Percentiles rank a stretch among this genome's conserved stretches.
Evolutionary conservation across 805 yeast species (phyloP).

Genomic region (Saccharomycopsis schoenii): DNA sequence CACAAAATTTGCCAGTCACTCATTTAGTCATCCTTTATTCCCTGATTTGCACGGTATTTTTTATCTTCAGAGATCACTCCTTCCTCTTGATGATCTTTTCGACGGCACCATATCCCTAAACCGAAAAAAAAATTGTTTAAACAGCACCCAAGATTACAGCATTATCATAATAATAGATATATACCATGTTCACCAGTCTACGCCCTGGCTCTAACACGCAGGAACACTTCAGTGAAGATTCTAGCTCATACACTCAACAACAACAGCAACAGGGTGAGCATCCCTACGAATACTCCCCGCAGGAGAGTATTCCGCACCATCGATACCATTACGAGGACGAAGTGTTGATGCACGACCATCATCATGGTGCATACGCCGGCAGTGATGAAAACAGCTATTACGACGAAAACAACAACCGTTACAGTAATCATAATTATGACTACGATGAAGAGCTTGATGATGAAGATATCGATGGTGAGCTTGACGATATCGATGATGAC

Average conservation of each 20-base stretch:
- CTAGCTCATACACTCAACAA: background rate
- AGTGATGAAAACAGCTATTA: background rate
- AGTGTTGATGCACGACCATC: conserved; percentile 1
- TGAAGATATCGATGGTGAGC: conserved; percentile 30
- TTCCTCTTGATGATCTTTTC: too few species aligned
- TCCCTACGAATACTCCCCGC: background rate
- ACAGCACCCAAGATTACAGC: too few species aligned
- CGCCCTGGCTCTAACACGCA: background rate
- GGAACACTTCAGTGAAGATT: background rate
- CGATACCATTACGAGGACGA: background rate
- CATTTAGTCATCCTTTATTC: too few species aligned
- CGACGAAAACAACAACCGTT: background rate
- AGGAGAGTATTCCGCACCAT: background rate
- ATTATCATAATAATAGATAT: too few species aligned
- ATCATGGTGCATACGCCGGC: background rate
- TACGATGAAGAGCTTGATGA: conserved; percentile 26
- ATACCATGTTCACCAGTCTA: background rate
- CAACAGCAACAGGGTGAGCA: background rate
- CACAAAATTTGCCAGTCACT: too few species aligned
- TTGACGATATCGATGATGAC: conserved; percentile 28
- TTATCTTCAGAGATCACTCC: too few species aligned
- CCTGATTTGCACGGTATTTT: too few species aligned
- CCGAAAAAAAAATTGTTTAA: too few species aligned
- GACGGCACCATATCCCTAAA: too few species aligned
- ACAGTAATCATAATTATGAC: background rate